These are phyloP conservation scores for Onygenales sp. DNA, from an alignment of 2,329 filamentous ascomycete species.

Conservation along the genomic window DNA sequence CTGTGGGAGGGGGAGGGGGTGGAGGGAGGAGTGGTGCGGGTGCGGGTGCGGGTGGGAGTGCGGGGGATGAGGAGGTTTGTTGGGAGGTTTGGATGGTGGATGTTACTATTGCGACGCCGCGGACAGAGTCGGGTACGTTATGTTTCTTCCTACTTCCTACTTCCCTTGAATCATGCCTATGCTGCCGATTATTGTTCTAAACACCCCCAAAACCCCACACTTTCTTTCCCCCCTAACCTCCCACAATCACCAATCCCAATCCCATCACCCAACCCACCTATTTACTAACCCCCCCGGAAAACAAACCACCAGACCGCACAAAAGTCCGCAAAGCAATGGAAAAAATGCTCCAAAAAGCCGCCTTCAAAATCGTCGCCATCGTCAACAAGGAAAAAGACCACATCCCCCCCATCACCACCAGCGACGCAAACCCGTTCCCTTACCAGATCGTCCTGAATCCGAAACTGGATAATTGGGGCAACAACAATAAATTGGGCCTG, in stretches of 20 bases:
- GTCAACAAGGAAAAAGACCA: slow-evolving; percentile 88
- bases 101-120: slow-evolving; percentile 82
- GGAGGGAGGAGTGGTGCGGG: slow-evolving; percentile 35
- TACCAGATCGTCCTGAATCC: slow-evolving; percentile 88
- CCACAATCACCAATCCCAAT: too few relatives aligned
- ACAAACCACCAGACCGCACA: slow-evolving; percentile 54
- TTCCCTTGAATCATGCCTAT: too few relatives aligned
- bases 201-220: too few relatives aligned
- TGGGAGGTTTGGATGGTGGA: slow-evolving; percentile 96
- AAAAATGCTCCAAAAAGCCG: slow-evolving; percentile 74
- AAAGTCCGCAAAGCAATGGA: slow-evolving; percentile 90
- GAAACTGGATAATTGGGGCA: slow-evolving; percentile 68
- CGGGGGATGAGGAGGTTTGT: slow-evolving; percentile 80
- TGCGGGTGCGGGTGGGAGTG: slow-evolving; percentile 39
- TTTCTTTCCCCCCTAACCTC: too few relatives aligned
- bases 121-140: slow-evolving; percentile 71
- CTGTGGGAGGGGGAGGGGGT: slow-evolving; percentile 38
- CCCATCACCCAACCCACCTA: too few relatives aligned
- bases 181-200: background rate
- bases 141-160: slow-evolving; percentile 4
- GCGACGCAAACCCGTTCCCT: slow-evolving; percentile 84
- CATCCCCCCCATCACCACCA: slow-evolving; percentile 92
- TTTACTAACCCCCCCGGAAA: too few relatives aligned
- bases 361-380: slow-evolving; percentile 79
- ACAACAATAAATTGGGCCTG: slow-evolving; percentile 62